Percentiles rank a stretch among this genome's conserved stretches.
These are phyloP conservation scores for Tricholoma sp. DNA, from an alignment of 768 basidiomycete species.

Conservation along the genomic window DNA sequence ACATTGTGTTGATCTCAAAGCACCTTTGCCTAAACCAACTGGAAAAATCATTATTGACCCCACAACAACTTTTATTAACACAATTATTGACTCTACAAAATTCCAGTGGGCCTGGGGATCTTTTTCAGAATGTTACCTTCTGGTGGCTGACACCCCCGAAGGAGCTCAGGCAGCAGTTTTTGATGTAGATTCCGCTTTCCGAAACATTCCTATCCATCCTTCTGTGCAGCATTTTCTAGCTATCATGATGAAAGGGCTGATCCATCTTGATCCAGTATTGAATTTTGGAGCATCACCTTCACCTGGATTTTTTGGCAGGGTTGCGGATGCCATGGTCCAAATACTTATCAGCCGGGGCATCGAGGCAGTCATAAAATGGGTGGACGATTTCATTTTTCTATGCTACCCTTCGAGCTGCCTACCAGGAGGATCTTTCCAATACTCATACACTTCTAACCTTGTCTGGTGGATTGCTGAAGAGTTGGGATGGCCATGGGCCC, in stretches of 20 bases:
- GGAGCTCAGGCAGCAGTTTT: neutral
- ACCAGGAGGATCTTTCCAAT: neutral
- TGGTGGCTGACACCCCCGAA: neutral
- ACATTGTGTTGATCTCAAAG: no score
- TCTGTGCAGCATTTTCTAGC: neutral
- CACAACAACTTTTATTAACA: no score
- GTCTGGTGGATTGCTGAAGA: slow-evolving; percentile 17
- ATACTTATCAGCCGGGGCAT: slow-evolving; percentile 10
- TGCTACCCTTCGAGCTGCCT: slow-evolving; percentile 6
- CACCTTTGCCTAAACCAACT: no score
- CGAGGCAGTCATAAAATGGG: slow-evolving; percentile 24
- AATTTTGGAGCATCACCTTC: slow-evolving; percentile 22
- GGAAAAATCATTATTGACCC: no score
- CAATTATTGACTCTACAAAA: neutral
- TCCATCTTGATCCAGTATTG: slow-evolving; percentile 5
- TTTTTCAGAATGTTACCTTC: neutral
- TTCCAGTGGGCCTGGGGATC: slow-evolving; percentile 6
- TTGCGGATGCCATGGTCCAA: slow-evolving; percentile 25
- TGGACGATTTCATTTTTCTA: slow-evolving; percentile 30
- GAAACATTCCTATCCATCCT: neutral
- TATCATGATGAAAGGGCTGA: neutral
- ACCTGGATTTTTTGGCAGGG: slow-evolving; percentile 22
- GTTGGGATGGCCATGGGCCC: slow-evolving; percentile 33
- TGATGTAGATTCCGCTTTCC: neutral
- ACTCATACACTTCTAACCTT: slow-evolving; percentile 14